These are phyloP conservation scores for Rauvolfia tetraphylla DNA, from an alignment of 257 asterid genomes.

Conservation along the genomic window DNA sequence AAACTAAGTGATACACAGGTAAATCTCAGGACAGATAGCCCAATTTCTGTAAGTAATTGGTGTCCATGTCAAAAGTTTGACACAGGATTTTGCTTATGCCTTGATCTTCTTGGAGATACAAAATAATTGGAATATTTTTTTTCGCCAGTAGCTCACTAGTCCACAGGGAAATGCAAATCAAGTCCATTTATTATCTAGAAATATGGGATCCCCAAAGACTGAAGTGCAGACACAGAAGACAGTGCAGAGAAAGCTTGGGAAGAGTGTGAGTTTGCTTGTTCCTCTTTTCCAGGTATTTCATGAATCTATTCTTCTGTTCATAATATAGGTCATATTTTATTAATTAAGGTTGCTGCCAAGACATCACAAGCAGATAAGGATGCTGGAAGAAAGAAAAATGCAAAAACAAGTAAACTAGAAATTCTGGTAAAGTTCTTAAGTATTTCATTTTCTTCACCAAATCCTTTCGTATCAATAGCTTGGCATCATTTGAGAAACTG, in stretches of 20 bases:
- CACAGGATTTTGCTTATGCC: background rate
- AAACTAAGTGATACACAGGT: conserved; percentile 1
- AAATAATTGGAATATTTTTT: background rate
- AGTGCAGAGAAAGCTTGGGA: background rate
- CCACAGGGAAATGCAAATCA: background rate
- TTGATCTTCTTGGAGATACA: conserved; percentile 3
- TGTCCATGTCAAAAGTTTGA: background rate
- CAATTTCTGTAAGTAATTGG: conserved; percentile 15
- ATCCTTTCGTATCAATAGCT: background rate
- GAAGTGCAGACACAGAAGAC: conserved; percentile 7
- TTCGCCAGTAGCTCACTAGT: conserved; percentile 8
- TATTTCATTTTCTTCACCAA: conserved; percentile 3
- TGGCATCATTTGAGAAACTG: conserved; percentile 3
- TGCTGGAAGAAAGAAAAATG: background rate
- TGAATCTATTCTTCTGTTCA: background rate
- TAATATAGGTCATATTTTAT: background rate
- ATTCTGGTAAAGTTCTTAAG: background rate
- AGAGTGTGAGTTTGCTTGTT: conserved; percentile 14
- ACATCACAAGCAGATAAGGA: background rate
- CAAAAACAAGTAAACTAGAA: conserved; percentile 10
- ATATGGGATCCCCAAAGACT: conserved; percentile 2
- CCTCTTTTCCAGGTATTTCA: background rate
- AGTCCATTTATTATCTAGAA: background rate
- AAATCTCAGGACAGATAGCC: background rate
- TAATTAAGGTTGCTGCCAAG: conserved; percentile 1